Base-by-base conservation (phyloP, 495 filamentous ascomycete genomes). In the Thozetella sp. region DNA sequence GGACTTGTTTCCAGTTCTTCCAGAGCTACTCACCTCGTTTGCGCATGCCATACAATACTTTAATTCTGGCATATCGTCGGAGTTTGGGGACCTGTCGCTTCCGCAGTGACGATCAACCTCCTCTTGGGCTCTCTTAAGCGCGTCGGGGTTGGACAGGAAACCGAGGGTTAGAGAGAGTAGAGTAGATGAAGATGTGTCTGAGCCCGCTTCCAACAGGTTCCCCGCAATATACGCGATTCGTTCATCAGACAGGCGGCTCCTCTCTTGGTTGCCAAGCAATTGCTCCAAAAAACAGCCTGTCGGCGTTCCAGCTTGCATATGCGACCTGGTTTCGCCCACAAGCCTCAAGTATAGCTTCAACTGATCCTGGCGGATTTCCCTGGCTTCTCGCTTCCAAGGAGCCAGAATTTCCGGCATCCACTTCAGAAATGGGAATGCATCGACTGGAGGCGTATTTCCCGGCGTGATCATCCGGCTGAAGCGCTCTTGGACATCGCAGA, bases 121-220 rank as follows among this genome's bases (percentile, higher is more conserved):
- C 17, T 6, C 30, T 17, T 37, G 30, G 30, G 30, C 30, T 37
- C 17, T 37, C 17, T 17, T 37, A 17, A 37, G 17, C 30, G 6
- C 30, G 30, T 76, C 66, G 22, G 77, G 77, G 51, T 68, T 83
- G 62, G 64, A 71, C 51, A 64, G 67, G 73, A 88, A 73, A 17
- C 82, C 85, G 15, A 85, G 78, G 27, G 86, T 73, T 27, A 82
- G 83, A n/a, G 78, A 80, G 60, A 77, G 76, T 24, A 88, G 67
- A 50, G 64, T 65, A 20, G 60, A 59, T 20, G 73, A 58, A 15
- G 67, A 66, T 60, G 82, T 85, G 56, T 86, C 84, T 9, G 80
- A 76, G 2, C 83, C 84, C 1, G 77, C 84, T 11, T 76, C 71
- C 25, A 83, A 78, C 2, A 86, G 54, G 3, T 73, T 70, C 9